Conservation (phyloP, 2,329 filamentous ascomycete species). For the Samsoniella hepiali region DNA sequence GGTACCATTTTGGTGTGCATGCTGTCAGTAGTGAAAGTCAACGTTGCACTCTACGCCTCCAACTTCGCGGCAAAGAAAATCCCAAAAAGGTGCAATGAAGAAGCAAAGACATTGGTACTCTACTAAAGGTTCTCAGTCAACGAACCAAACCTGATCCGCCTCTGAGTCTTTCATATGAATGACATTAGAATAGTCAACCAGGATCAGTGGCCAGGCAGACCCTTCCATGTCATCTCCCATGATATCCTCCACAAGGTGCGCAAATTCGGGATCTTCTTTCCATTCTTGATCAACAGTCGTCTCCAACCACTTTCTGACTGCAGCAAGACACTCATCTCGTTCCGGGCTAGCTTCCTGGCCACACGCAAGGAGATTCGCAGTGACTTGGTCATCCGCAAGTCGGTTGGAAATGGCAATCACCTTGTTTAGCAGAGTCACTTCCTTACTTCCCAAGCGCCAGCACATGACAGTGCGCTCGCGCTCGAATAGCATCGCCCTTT, state of each 20-base stretch:
- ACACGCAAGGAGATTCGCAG: neutral
- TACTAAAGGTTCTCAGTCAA: neutral
- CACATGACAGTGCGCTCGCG: constrained; percentile 12
- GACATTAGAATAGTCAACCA: constrained; percentile 7
- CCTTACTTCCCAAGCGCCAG: neutral
- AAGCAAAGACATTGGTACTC: neutral
- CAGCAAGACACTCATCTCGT: neutral
- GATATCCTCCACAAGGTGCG: neutral
- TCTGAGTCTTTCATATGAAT: constrained; percentile 6
- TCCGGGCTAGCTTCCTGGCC: neutral
- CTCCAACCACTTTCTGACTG: constrained; percentile 8
- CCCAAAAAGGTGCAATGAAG: neutral
- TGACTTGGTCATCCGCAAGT: constrained; percentile 10
- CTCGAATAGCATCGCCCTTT: neutral
- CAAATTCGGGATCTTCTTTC: constrained; percentile 8
- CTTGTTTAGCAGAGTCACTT: constrained; percentile 1
- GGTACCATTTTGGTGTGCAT: too few species aligned
- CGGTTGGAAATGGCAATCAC: constrained; percentile 3
- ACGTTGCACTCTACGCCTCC: too few species aligned
- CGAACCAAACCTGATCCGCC: constrained; percentile 7
- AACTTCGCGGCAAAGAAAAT: too few species aligned
- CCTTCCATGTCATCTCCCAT: constrained; percentile 15
- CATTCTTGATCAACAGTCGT: neutral
- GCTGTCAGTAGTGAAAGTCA: too few species aligned
- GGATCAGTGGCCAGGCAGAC: constrained; percentile 1